Percentiles rank a stretch among this genome's conserved stretches.
phyloP scores from a whole-genome alignment of 2,329 filamentous ascomycete genomes.

The Colletotrichum sp. region DNA sequence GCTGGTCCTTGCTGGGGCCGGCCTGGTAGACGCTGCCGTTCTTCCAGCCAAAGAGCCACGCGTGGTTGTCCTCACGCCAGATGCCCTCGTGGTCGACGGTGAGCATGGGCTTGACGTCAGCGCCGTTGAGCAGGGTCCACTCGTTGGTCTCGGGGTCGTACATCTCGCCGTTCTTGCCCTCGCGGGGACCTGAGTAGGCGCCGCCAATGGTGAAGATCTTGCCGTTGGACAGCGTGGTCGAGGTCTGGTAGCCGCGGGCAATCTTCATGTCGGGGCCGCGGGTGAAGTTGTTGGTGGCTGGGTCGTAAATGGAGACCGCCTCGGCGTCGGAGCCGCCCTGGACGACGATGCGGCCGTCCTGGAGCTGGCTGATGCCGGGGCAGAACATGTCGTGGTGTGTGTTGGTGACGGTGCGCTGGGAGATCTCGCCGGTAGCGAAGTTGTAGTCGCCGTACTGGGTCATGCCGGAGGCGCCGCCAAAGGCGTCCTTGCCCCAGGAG shows the following conservation, averaged over 20 bases:
- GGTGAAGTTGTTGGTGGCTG: conserved; percentile 40
- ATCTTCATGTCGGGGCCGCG: conserved; percentile 47
- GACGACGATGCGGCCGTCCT: conserved; percentile 54
- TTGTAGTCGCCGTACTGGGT: conserved; percentile 28
- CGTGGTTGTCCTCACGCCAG: conserved; percentile 45
- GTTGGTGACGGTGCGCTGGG: conserved; percentile 37
- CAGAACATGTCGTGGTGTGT: conserved; percentile 63
- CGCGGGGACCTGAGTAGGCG: conserved; percentile 50
- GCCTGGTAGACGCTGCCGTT: conserved; percentile 58
- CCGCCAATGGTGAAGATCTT: conserved; percentile 64
- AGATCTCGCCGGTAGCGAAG: conserved; percentile 29
- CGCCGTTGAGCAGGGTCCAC: conserved; percentile 51
- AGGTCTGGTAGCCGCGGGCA: conserved; percentile 57
- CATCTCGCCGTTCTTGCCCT: conserved; percentile 62
- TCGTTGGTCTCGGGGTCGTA: conserved; percentile 48
- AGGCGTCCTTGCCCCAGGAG: conserved; percentile 28
- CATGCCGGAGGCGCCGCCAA: conserved; percentile 23
- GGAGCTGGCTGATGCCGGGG: conserved; percentile 57
- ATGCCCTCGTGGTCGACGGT: conserved; percentile 56
- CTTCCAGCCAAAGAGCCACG: conserved; percentile 45
- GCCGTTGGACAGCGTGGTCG: conserved; percentile 55
- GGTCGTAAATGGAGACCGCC: conserved; percentile 54
- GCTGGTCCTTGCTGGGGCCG: conserved; percentile 57
- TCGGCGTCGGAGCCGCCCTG: conserved; percentile 56
- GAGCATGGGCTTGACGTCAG: conserved; percentile 52